phyloP scores from a whole-genome alignment of 192 early-diverging fungal genomes.

The Entrophospora sp. region DNA sequence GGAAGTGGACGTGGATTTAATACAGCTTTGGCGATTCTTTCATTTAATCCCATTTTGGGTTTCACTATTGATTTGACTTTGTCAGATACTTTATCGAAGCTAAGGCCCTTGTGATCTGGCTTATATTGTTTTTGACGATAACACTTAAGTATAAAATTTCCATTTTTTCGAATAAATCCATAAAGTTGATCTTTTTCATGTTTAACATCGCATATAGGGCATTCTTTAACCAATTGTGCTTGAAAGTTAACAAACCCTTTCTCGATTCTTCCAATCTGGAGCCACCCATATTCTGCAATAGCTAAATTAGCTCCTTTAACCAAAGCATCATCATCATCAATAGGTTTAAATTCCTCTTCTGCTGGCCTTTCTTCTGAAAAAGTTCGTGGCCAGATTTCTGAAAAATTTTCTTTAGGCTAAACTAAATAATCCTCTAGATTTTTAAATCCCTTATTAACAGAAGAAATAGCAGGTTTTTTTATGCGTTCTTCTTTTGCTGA shows the following conservation, averaged over 20 bases:
- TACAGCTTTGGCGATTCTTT: not conserved
- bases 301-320: no score
- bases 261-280: not conserved
- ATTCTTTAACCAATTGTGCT: not conserved
- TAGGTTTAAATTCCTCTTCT: conserved; percentile 5
- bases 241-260: conserved; percentile 8
- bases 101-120: not conserved
- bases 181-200: conserved; percentile 12
- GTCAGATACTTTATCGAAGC: not conserved
- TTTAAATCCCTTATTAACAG: not conserved
- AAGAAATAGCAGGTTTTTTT: no score
- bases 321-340: no score
- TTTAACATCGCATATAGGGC: not conserved
- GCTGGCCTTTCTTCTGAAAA: conserved; percentile 1
- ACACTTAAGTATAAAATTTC: conserved; percentile 1
- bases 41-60: no score
- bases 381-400: not conserved
- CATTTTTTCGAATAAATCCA: not conserved
- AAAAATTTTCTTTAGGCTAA: conserved; percentile 7
- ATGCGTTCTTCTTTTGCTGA: not conserved
- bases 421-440: conserved; percentile 14
- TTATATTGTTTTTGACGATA: conserved; percentile 16
- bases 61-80: no score
- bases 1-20: not conserved
- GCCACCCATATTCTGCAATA: no score